Evolutionary conservation across 352 stramenopile genomes (phyloP), one percentile per base, ranked within the genome.

Genomic region (Globisporangium ultimum): DNA sequence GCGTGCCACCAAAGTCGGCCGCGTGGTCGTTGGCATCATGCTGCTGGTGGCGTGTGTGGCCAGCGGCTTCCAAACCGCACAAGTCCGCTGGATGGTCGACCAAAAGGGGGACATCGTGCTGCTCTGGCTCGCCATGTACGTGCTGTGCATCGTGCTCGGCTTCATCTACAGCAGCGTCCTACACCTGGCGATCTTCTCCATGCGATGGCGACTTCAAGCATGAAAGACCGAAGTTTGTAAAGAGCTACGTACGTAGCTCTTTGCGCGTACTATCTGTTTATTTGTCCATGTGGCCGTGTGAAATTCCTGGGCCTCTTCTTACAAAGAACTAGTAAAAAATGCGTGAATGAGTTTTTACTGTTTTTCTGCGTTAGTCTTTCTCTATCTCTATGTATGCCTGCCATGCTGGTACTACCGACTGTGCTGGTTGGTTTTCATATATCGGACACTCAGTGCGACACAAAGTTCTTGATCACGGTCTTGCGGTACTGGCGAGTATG

Each of bases 381-480:
- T 45, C 40, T 45, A 15, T 45, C 7, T 45, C 40, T 53, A 53
- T 53, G 24, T 5, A 36, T 36, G 28, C 28, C n/a, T n/a, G n/a
- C n/a, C 24, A 32, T 32, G 24, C 24, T n/a, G 24, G 24, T 5
- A 36, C 28, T 36, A 10, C 28, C 5, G 34, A 38, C 21, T 53
- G 47, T 15, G 28, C 3, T 10, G 28, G 24, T 6, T 6, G 4
- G 28, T 36, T 36, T 6, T 36, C 28, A 36, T 36, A 36, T 36
- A 34, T 53, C 13, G 18, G 20, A 38, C 28, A n/a, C 48, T 63
- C 64, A 91, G 67, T 89, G 81, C 58, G 73, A 74, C 28, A 74
- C 79, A 67, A 91, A 91, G 68, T 75, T 87, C 55, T 81, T 86
- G 55, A 90, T 80, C 40, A 92, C 78, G 7, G 79, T 88, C 67